Evolutionary conservation across 2,329 filamentous ascomycete genomes (phyloP).

Genomic region (Xylariaceae sp.): DNA sequence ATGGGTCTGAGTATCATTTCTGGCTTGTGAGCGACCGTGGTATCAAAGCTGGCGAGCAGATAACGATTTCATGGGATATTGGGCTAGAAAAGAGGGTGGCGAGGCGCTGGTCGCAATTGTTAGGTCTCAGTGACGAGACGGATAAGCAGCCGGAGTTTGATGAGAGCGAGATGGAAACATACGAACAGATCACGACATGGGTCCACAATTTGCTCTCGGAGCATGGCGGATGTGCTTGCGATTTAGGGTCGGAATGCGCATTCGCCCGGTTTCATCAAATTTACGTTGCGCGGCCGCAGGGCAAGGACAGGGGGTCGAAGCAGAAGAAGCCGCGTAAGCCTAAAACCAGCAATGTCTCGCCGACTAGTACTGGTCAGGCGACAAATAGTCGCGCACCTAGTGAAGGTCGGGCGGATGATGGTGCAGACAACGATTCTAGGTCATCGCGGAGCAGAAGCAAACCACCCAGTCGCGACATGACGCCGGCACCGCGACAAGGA

Average conservation of each 20-base stretch:
- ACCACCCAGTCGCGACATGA: conserved; percentile 60
- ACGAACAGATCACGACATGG: conserved; percentile 57
- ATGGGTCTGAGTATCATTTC: conserved; percentile 77
- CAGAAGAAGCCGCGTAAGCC: conserved; percentile 53
- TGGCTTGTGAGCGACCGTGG: conserved; percentile 81
- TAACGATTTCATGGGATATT: conserved; percentile 64
- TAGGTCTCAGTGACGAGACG: conserved; percentile 57
- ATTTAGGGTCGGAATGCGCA: conserved; percentile 56
- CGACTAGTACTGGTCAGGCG: conserved; percentile 56
- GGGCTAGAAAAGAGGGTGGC: conserved; percentile 52
- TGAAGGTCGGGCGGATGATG: conserved; percentile 54
- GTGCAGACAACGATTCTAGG: conserved; percentile 50
- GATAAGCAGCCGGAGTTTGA: conserved; percentile 46
- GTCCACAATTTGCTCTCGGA: conserved; percentile 67
- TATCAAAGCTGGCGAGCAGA: conserved; percentile 60
- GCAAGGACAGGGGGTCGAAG: conserved; percentile 32
- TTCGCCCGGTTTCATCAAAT: conserved; percentile 59
- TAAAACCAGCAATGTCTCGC: conserved; percentile 52
- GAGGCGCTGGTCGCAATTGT: conserved; percentile 50
- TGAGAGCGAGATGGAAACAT: conserved; percentile 53
- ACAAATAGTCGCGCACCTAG: conserved; percentile 60
- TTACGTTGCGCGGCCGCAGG: conserved; percentile 45
- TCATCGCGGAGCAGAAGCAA: conserved; percentile 61
- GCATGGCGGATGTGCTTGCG: conserved; percentile 74
- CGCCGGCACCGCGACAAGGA: conserved; percentile 53